These are phyloP conservation scores for Choiromyces venosus DNA, from an alignment of 495 filamentous ascomycete species.

Conservation along the genomic window DNA sequence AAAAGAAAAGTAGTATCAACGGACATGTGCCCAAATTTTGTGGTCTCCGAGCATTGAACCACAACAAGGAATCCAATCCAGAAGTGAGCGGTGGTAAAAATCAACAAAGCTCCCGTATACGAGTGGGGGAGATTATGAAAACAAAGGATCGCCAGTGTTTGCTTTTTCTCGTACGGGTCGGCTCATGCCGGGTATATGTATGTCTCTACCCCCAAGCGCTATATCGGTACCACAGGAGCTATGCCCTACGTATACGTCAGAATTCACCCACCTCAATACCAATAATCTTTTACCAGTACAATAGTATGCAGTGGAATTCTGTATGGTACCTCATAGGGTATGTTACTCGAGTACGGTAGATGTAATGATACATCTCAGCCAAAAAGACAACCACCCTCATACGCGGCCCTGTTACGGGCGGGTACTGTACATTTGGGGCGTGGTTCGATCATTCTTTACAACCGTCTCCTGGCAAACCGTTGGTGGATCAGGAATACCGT, in stretches of 20 bases:
- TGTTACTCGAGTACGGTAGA: neutral
- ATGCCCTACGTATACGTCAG: neutral
- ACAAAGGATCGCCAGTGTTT: neutral
- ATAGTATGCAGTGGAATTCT: neutral
- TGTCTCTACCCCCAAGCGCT: neutral
- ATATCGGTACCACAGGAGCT: neutral
- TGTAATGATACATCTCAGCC: neutral
- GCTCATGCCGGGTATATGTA: neutral
- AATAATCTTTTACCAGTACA: neutral
- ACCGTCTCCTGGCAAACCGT: neutral
- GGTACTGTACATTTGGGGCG: neutral
- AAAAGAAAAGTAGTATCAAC: neutral
- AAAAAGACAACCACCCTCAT: neutral
- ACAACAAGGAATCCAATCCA: neutral
- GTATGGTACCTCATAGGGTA: neutral
- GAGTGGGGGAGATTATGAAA: neutral
- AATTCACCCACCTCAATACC: neutral
- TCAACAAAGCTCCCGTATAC: neutral
- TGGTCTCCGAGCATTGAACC: neutral
- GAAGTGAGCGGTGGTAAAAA: neutral
- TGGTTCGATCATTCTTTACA: neutral
- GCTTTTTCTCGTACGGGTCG: neutral
- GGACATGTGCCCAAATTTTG: neutral
- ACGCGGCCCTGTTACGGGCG: neutral
- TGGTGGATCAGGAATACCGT: neutral